phyloP scores from a whole-genome alignment of 2,329 filamentous ascomycete genomes.

The Fusarium acutatum region DNA sequence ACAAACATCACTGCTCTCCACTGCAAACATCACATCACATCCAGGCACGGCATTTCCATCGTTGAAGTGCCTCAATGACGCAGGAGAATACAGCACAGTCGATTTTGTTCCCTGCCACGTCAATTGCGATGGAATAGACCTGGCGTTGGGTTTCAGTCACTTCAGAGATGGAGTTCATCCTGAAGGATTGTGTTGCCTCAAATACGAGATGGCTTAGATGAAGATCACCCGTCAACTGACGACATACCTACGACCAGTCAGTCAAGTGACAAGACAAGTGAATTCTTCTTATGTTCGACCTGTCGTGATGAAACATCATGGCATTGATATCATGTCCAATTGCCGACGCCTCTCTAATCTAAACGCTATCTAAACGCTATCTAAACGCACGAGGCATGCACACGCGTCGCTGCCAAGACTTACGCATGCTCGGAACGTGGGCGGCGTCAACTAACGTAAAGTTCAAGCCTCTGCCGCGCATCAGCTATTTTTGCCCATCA shows the following conservation, averaged over 20 bases:
- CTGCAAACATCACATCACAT: neutral
- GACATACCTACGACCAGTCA: neutral
- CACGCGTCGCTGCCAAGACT: neutral
- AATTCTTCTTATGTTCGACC: neutral
- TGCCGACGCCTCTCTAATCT: neutral
- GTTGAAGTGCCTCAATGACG: neutral
- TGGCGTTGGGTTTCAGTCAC: neutral
- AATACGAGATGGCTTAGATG: neutral
- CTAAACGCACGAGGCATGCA: neutral
- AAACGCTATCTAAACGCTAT: neutral
- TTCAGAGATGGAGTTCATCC: neutral
- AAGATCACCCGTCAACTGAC: neutral
- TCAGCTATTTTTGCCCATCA: neutral
- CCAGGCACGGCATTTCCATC: neutral
- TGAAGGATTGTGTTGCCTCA: neutral
- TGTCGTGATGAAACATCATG: neutral
- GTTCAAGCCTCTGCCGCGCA: neutral
- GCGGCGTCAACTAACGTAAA: neutral
- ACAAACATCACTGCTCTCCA: neutral
- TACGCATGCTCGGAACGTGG: neutral
- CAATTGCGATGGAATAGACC: fast-evolving
- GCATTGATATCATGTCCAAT: neutral
- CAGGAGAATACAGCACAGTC: fast-evolving
- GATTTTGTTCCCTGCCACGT: fast-evolving
- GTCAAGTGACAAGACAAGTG: neutral